phyloP scores from a whole-genome alignment of 306 rosid genomes.

The Vigna nakashimae region DNA sequence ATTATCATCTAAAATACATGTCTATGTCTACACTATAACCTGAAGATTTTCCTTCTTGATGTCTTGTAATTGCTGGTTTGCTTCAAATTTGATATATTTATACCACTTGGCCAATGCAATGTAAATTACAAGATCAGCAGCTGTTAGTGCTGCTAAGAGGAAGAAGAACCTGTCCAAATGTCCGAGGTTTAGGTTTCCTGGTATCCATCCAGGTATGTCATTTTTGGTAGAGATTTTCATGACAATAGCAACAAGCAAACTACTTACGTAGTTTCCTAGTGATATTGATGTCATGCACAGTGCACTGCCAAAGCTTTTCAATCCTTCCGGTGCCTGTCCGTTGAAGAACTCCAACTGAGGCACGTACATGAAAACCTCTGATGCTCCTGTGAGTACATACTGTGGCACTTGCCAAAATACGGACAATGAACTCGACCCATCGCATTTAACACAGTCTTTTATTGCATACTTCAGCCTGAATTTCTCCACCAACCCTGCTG shows the following conservation, averaged over 20 bases:
- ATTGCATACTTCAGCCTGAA: slow-evolving; percentile 55
- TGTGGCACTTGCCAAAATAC: slow-evolving; percentile 85
- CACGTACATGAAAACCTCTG: slow-evolving; percentile 86
- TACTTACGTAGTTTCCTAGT: slow-evolving; percentile 79
- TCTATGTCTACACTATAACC: not conserved
- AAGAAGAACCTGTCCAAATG: slow-evolving; percentile 19
- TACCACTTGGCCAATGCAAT: slow-evolving; percentile 22
- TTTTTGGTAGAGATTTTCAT: slow-evolving; percentile 65
- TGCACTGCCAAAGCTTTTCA: slow-evolving; percentile 91
- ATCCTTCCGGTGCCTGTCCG: slow-evolving; percentile 76
- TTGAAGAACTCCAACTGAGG: slow-evolving; percentile 83
- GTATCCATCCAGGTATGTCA: slow-evolving; percentile 79
- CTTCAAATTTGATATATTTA: slow-evolving; percentile 1
- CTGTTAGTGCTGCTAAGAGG: slow-evolving; percentile 9
- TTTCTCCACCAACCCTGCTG: slow-evolving; percentile 72
- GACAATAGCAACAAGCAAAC: slow-evolving; percentile 69
- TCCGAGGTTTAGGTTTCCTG: slow-evolving; percentile 56
- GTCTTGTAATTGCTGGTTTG: not conserved
- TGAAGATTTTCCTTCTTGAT: slow-evolving; percentile 8
- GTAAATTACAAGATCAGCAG: not conserved
- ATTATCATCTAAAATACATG: not conserved
- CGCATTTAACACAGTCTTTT: slow-evolving; percentile 46
- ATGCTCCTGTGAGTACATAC: slow-evolving; percentile 73
- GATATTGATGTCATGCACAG: slow-evolving; percentile 86
- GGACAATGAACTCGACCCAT: slow-evolving; percentile 60